phyloP scores from a whole-genome alignment of 371 early-diverging fungal species.

The Rhizopus stolonifer region DNA sequence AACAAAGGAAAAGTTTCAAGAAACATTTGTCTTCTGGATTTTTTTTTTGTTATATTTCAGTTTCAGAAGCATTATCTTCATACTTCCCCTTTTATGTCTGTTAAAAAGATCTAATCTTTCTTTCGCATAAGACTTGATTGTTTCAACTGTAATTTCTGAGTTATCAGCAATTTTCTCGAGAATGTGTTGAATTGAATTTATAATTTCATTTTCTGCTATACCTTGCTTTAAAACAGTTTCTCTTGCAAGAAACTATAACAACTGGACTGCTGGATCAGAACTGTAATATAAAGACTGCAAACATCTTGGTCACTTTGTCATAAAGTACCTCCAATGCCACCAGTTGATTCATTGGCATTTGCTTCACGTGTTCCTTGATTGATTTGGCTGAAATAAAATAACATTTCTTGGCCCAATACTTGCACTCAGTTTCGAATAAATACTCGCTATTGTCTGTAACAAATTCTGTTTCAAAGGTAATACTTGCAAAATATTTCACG shows the following conservation, averaged over 20 bases:
- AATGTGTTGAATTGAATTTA: no score
- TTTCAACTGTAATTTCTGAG: background rate
- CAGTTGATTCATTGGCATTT: conserved; percentile 5
- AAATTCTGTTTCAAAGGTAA: conserved; percentile 1
- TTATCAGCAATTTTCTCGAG: no score
- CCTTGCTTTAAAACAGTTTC: background rate
- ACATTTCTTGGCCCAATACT: conserved; percentile 4
- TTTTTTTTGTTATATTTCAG: no score
- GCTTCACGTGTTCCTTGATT: background rate
- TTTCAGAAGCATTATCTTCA: no score
- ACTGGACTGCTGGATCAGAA: background rate
- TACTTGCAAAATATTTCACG: background rate
- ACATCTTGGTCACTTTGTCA: background rate
- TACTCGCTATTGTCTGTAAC: background rate
- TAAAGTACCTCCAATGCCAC: conserved; percentile 4
- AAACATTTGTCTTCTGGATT: background rate
- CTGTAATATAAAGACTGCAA: background rate
- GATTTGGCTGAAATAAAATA: background rate
- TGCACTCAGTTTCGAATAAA: background rate
- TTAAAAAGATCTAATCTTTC: no score
- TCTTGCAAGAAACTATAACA: background rate
- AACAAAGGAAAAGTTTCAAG: background rate
- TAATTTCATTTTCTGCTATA: background rate
- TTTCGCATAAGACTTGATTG: no score
- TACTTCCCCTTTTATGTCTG: no score